A percentile compares a stretch with the other conserved stretches of the same genome.
phyloP scores from a whole-genome alignment of 2,329 filamentous ascomycete species.

The Hypoxylon sp. region DNA sequence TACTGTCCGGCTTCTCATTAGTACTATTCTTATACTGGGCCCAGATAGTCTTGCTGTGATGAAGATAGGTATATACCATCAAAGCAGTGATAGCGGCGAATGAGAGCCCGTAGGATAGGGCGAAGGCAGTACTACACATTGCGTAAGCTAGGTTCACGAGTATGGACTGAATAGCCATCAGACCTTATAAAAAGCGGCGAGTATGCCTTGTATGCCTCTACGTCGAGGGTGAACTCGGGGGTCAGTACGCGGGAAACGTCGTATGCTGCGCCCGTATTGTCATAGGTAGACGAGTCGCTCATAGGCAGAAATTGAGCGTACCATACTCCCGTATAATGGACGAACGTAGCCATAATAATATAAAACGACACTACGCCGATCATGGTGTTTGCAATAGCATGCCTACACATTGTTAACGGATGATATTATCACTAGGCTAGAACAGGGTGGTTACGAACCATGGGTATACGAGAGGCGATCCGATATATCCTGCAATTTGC shows the following conservation, averaged over 20 bases:
- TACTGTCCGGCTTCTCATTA: slow-evolving; percentile 64
- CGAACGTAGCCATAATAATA: slow-evolving; percentile 63
- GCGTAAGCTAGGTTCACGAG: slow-evolving; percentile 14
- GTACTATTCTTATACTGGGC: slow-evolving; percentile 67
- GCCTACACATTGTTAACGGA: slow-evolving; percentile 51
- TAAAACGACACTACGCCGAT: slow-evolving; percentile 73
- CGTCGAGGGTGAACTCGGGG: slow-evolving; percentile 67
- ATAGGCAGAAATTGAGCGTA: slow-evolving; percentile 72
- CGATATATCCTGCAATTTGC: slow-evolving; percentile 73
- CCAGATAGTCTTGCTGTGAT: slow-evolving; percentile 74
- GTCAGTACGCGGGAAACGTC: slow-evolving; percentile 71
- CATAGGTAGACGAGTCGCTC: slow-evolving; percentile 74
- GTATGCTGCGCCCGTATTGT: slow-evolving; percentile 72
- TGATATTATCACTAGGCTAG: background rate
- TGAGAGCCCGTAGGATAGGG: slow-evolving; percentile 73
- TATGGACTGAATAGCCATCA: slow-evolving; percentile 1
- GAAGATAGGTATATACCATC: slow-evolving; percentile 72
- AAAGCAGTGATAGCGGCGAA: slow-evolving; percentile 77
- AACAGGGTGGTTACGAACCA: slow-evolving; percentile 56
- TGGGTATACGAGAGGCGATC: slow-evolving; percentile 73
- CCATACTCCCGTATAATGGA: slow-evolving; percentile 74
- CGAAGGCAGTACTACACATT: slow-evolving; percentile 69
- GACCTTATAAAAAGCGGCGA: slow-evolving; percentile 72
- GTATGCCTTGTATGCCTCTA: slow-evolving; percentile 70
- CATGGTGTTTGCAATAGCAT: slow-evolving; percentile 76